Evolutionary conservation across 768 basidiomycete genomes (phyloP).

Genomic region (Dictyophora rubrovolvata): DNA sequence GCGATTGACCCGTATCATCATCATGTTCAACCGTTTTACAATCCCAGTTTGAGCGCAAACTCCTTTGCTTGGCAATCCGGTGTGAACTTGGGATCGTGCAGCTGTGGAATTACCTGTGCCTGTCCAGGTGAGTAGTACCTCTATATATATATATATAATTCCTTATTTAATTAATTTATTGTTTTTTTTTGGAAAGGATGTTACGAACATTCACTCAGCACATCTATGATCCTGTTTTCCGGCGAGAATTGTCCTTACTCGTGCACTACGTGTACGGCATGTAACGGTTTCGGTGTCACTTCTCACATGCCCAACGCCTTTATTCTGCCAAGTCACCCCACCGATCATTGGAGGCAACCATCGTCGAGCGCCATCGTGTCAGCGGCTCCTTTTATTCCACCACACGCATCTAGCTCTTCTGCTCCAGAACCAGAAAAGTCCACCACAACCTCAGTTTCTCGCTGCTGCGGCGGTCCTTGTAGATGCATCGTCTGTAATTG

Average conservation of each 20-base stretch:
- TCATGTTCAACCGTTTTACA: neutral
- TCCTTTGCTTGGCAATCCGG: neutral
- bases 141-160: constrained; percentile 55
- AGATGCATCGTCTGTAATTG: constrained; percentile 15
- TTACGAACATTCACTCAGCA: constrained; percentile 51
- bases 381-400: constrained; percentile 11
- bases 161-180: constrained; percentile 38
- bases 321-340: neutral
- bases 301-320: neutral
- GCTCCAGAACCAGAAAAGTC: constrained; percentile 9
- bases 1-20: neutral
- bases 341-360: neutral
- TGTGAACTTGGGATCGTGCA: constrained; percentile 27
- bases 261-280: constrained; percentile 8
- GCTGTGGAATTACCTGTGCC: constrained; percentile 51
- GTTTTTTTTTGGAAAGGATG: constrained; percentile 31
- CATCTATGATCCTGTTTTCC: constrained; percentile 30
- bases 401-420: constrained; percentile 9
- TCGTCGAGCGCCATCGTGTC: constrained; percentile 6
- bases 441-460: constrained; percentile 11
- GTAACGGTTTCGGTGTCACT: constrained; percentile 7
- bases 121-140: constrained; percentile 54
- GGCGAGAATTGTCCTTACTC: constrained; percentile 17
- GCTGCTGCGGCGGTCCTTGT: constrained; percentile 24
- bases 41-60: neutral